phyloP scores from a whole-genome alignment of 2,329 filamentous ascomycete genomes.

The Claviceps spartinae region DNA sequence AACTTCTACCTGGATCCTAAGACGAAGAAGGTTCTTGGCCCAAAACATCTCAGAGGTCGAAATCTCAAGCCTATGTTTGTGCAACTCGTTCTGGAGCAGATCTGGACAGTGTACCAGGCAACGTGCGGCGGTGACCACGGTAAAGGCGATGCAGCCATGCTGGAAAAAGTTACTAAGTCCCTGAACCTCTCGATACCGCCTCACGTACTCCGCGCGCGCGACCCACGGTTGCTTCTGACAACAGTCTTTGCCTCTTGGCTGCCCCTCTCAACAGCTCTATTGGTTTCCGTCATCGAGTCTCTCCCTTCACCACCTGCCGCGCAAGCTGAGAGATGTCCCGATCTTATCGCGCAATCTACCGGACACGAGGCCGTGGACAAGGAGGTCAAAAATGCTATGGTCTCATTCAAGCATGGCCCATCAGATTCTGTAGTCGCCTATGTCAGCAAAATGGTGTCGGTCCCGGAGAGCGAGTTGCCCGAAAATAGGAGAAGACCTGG shows the following conservation, averaged over 20 bases:
- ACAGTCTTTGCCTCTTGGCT: slow-evolving; percentile 84
- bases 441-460: slow-evolving; percentile 95
- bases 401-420: slow-evolving; percentile 57
- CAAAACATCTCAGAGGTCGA: slow-evolving; percentile 86
- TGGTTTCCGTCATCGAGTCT: slow-evolving; percentile 89
- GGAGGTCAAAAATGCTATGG: slow-evolving; percentile 64
- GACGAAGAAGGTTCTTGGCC: slow-evolving; percentile 80
- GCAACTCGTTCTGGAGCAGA: slow-evolving; percentile 84
- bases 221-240: slow-evolving; percentile 70
- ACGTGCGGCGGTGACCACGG: slow-evolving; percentile 71
- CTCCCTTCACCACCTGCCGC: slow-evolving; percentile 72
- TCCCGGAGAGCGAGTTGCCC: slow-evolving; percentile 83
- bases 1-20: slow-evolving; percentile 95
- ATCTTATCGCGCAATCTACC: slow-evolving; percentile 66
- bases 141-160: slow-evolving; percentile 65
- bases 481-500: slow-evolving; percentile 59
- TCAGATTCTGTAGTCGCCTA: slow-evolving; percentile 79
- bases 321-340: slow-evolving; percentile 67
- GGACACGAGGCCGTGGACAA: slow-evolving; percentile 58
- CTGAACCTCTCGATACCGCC: slow-evolving; percentile 70
- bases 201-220: slow-evolving; percentile 73
- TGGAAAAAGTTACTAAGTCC: slow-evolving; percentile 93
- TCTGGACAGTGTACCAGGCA: slow-evolving; percentile 92
- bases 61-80: slow-evolving; percentile 95
- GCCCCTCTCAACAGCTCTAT: slow-evolving; percentile 77